Base-by-base conservation (phyloP, 2,329 filamentous ascomycete species). In the Simplicillium sp. region DNA sequence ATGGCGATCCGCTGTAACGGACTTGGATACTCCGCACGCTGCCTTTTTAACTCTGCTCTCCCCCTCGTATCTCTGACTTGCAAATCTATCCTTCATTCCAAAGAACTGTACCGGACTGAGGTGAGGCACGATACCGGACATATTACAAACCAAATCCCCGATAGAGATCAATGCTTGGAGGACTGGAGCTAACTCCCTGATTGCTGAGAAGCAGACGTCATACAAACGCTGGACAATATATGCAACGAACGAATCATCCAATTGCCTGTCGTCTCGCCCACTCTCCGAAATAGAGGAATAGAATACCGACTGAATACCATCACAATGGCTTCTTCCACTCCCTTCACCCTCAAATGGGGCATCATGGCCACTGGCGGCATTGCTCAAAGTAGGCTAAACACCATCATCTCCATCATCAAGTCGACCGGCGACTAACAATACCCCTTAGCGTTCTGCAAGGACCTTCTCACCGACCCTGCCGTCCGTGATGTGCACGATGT, bases 391-490 rank as follows among this genome's bases (percentile, higher is more conserved):
- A 46, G 54, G 71, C 56, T n/a, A n/a, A n/a, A n/a, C n/a, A 7
- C 28, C 29, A 8, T 16, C 40, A 20, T 36, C 8, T 12, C 39
- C 34, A 28, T 13, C 16, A 31, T 13, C 11, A 28, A 9, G 37
- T 17, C 14, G 16, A 20, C 18, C 29, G 38, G 28, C 32, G 25
- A 34, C 14, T 18, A 31, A 7, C 20, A 16, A 3, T 29, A 17
- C n/a, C 18, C n/a, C 17, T 11, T 48, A 77, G 73, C 64, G 47
- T 87, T 92, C 65, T 75, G 80, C 53, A 81, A 82, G 61, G 88
- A 94, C 56, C 75, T 95, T 38, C 78, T 89, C 48, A 74, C 77
- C 45, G 80, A 90, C 60, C 83, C 88, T 13, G 67, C 73, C 33
- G 68, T 70, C 37, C 84, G 88, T 50, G 75, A 73, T 38, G 83